Percentiles rank a stretch among this genome's conserved stretches.
Evolutionary conservation across 306 rosid species (phyloP).

Genomic region (Rosa lucieae): DNA sequence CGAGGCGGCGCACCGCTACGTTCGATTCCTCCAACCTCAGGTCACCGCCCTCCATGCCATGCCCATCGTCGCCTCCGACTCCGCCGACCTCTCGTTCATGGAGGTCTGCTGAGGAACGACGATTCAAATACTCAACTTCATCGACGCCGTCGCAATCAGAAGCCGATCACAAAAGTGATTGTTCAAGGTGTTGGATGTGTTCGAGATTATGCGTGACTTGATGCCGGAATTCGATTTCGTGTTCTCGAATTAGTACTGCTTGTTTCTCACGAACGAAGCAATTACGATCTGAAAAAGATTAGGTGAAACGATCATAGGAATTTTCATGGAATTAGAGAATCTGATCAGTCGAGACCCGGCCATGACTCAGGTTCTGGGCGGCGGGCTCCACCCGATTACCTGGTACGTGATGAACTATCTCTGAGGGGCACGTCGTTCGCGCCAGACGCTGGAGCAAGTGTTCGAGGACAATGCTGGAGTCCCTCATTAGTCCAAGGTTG

Average conservation of each 20-base stretch:
- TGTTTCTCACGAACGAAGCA: constrained; percentile 69
- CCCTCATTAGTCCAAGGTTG: constrained; percentile 47
- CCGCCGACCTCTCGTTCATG: constrained; percentile 80
- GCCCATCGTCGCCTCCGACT: constrained; percentile 32
- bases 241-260: constrained; percentile 76
- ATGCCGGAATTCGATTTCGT: constrained; percentile 64
- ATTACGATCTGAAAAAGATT: constrained; percentile 80
- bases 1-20: too few species aligned
- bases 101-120: constrained; percentile 86
- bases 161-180: constrained; percentile 81
- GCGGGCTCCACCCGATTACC: constrained; percentile 88
- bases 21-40: too few species aligned
- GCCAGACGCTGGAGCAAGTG: constrained; percentile 70
- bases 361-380: constrained; percentile 71
- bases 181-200: constrained; percentile 75
- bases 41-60: too few species aligned
- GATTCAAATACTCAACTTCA: constrained; percentile 74
- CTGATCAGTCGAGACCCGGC: constrained; percentile 86
- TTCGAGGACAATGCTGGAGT: constrained; percentile 57
- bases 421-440: constrained; percentile 74
- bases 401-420: constrained; percentile 97
- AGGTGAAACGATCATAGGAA: constrained; percentile 80
- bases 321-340: constrained; percentile 95
- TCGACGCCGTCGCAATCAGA: constrained; percentile 78
- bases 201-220: constrained; percentile 75